Percentiles rank a stretch among this genome's conserved stretches.
Conservation (phyloP, 306 rosid species). For the Spatholobus suberectus region DNA sequence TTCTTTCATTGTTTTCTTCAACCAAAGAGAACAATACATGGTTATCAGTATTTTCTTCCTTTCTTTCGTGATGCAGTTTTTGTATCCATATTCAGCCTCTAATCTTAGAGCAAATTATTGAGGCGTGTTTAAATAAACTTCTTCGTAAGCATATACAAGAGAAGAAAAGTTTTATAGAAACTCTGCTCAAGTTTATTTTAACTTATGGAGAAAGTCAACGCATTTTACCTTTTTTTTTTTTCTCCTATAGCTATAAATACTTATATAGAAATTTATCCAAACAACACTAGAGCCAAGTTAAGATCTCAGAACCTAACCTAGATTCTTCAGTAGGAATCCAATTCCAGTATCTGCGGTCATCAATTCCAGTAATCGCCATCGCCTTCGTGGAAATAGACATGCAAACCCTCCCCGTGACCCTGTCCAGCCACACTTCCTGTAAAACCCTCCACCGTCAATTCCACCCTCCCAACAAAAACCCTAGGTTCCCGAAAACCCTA, state of each 20-base stretch:
- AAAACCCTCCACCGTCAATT: slow-evolving; percentile 30
- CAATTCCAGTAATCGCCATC: slow-evolving; percentile 86
- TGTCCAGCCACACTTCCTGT: slow-evolving; percentile 87
- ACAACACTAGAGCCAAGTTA: neutral
- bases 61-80: neutral
- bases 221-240: too few species aligned
- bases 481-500: slow-evolving; percentile 57
- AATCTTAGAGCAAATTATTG: neutral
- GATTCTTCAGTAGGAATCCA: slow-evolving; percentile 97
- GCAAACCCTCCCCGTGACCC: slow-evolving; percentile 71
- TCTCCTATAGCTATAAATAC: too few species aligned
- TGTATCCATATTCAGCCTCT: neutral
- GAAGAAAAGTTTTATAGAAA: too few species aligned
- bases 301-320: slow-evolving; percentile 54
- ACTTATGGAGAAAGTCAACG: too few species aligned
- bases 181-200: too few species aligned
- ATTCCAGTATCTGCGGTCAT: slow-evolving; percentile 88
- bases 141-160: too few species aligned
- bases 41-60: too few species aligned
- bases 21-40: neutral
- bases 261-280: too few species aligned
- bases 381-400: slow-evolving; percentile 79
- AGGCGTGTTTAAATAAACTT: too few species aligned
- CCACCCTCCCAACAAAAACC: neutral
- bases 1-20: neutral